phyloP scores from a whole-genome alignment of 1,139 yeast species.

The Debaryomyces sp. region DNA sequence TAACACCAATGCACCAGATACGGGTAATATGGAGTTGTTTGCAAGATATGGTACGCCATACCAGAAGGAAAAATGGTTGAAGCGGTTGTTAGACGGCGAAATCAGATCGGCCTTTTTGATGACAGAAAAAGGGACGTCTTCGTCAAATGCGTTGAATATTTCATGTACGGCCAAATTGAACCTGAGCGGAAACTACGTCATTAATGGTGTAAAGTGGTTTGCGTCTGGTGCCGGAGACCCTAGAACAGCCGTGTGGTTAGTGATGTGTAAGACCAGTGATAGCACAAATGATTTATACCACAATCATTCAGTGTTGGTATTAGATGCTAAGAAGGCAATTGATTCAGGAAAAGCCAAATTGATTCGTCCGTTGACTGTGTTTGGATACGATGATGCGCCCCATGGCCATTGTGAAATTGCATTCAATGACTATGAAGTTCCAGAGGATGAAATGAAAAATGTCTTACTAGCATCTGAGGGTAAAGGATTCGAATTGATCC shows the following conservation, averaged over 20 bases:
- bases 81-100: constrained; percentile 59
- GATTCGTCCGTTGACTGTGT: constrained; percentile 58
- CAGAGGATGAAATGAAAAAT: constrained; percentile 40
- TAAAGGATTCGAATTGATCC: constrained; percentile 68
- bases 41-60: constrained; percentile 58
- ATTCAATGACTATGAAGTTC: constrained; percentile 55
- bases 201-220: constrained; percentile 76
- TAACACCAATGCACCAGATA: constrained; percentile 69
- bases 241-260: constrained; percentile 60
- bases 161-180: constrained; percentile 50
- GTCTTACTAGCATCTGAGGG: constrained; percentile 54
- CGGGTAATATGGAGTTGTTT: constrained; percentile 75
- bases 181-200: constrained; percentile 50
- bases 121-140: constrained; percentile 70
- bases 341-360: constrained; percentile 55
- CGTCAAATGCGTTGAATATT: constrained; percentile 70
- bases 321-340: constrained; percentile 56
- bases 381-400: constrained; percentile 74
- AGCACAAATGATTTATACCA: constrained; percentile 38
- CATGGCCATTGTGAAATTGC: constrained; percentile 72
- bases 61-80: constrained; percentile 58
- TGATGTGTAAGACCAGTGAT: constrained; percentile 64
- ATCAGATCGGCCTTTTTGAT: constrained; percentile 70
- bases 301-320: constrained; percentile 63
- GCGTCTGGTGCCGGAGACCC: constrained; percentile 80